These are phyloP conservation scores for Domatiomyces catenatus DNA, from an alignment of 2,329 filamentous ascomycete genomes.

Conservation along the genomic window DNA sequence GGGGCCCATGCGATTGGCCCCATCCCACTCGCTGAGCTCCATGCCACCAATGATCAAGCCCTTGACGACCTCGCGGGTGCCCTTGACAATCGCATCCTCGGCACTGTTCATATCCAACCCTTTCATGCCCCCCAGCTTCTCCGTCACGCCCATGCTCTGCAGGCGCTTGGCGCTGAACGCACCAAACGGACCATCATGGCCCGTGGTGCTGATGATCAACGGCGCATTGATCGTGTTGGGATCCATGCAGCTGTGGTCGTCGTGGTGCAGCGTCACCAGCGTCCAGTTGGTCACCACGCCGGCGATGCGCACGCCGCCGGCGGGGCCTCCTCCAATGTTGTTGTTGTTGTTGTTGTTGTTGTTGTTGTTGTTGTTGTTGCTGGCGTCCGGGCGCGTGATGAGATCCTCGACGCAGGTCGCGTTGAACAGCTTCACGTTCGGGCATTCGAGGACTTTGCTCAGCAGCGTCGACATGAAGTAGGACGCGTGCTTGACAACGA, in stretches of 20 bases:
- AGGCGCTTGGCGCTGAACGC: constrained; percentile 85
- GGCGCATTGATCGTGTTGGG: constrained; percentile 89
- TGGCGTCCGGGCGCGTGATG: constrained; percentile 56
- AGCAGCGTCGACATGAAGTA: constrained; percentile 82
- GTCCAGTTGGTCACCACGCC: constrained; percentile 96
- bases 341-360: too few relatives aligned
- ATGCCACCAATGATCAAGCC: constrained; percentile 88
- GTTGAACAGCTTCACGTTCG: constrained; percentile 94
- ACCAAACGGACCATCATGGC: constrained; percentile 80
- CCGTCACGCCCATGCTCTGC: constrained; percentile 70
- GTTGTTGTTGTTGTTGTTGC: too few relatives aligned
- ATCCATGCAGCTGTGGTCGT: constrained; percentile 91
- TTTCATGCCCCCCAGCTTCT: constrained; percentile 79
- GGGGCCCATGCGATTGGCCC: constrained; percentile 79
- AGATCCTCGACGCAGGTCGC: constrained; percentile 84
- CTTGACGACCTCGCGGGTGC: constrained; percentile 72
- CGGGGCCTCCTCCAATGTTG: too few relatives aligned
- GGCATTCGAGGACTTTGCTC: constrained; percentile 65
- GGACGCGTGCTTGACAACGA: constrained; percentile 87
- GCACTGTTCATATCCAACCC: constrained; percentile 84
- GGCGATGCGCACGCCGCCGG: constrained; percentile 50
- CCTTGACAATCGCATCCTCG: constrained; percentile 87
- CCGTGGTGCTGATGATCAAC: constrained; percentile 74
- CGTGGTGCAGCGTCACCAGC: constrained; percentile 71
- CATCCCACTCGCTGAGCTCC: constrained; percentile 82